Conservation (phyloP, 2,329 filamentous ascomycete species). For the Cladorrhinum sp. region DNA sequence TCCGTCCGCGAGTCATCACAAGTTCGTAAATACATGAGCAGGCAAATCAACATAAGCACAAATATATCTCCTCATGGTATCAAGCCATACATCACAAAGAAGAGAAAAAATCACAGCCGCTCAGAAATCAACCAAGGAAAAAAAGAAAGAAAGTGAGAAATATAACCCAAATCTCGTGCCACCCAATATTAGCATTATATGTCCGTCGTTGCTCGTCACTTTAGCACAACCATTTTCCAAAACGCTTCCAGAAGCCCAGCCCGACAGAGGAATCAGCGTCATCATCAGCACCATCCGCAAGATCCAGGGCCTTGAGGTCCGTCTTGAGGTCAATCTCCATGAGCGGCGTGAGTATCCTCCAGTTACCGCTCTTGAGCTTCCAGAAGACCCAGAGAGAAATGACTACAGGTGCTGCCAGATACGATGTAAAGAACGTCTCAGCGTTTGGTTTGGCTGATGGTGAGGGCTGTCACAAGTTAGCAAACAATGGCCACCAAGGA, state of each 20-base stretch:
- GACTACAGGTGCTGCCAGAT: constrained; percentile 57
- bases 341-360: constrained; percentile 55
- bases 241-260: not conserved
- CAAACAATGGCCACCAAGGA: not conserved
- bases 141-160: not conserved
- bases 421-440: constrained; percentile 56
- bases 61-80: not conserved
- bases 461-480: constrained; percentile 30
- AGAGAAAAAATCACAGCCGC: too few species aligned
- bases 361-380: constrained; percentile 56
- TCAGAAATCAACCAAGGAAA: not conserved
- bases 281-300: constrained; percentile 40
- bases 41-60: too few species aligned
- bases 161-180: not conserved
- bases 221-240: not conserved
- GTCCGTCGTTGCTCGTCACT: not conserved
- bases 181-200: not conserved
- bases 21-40: too few species aligned
- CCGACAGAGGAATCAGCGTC: constrained; percentile 29
- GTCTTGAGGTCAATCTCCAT: constrained; percentile 61
- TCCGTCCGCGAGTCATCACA: too few species aligned
- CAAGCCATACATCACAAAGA: not conserved
- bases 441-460: constrained; percentile 36
- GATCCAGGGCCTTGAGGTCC: constrained; percentile 54
- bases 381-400: constrained; percentile 60